Percentiles rank a stretch among this genome's conserved stretches.
Evolutionary conservation across 2,329 filamentous ascomycete species (phyloP).

Genomic region (Sordariomycetes sp.): DNA sequence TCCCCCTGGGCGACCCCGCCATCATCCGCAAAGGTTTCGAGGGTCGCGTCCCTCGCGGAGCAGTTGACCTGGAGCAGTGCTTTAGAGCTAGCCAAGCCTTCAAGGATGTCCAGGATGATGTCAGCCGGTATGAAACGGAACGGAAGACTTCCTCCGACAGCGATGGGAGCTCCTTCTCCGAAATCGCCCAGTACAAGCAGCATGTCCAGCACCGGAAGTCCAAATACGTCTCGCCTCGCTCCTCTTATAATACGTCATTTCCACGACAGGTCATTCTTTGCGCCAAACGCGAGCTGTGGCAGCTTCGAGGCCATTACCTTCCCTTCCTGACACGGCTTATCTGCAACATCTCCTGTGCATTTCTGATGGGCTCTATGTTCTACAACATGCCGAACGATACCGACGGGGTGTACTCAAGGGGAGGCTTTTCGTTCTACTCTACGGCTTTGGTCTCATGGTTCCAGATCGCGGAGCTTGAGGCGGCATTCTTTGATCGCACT

Average conservation of each 20-base stretch:
- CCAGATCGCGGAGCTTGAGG: slow-evolving; percentile 11
- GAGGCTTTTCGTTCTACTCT: slow-evolving; percentile 30
- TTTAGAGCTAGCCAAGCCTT: slow-evolving; percentile 17
- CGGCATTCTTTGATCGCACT: slow-evolving; percentile 2
- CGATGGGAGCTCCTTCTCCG: not conserved
- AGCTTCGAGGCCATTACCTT: slow-evolving; percentile 29
- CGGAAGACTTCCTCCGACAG: slow-evolving; percentile 10
- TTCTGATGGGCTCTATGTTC: slow-evolving; percentile 56
- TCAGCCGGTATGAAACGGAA: slow-evolving; percentile 12
- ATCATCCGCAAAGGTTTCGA: slow-evolving; percentile 18
- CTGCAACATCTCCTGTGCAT: slow-evolving; percentile 10
- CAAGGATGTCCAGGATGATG: slow-evolving; percentile 15
- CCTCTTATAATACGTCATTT: slow-evolving; percentile 10
- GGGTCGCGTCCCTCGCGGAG: slow-evolving; percentile 17
- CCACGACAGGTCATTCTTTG: slow-evolving; percentile 27
- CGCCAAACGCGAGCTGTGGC: slow-evolving; percentile 38
- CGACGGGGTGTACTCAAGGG: slow-evolving; percentile 7
- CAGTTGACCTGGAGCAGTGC: slow-evolving; percentile 20
- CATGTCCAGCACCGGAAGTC: not conserved
- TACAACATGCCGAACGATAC: slow-evolving; percentile 34
- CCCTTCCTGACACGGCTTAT: slow-evolving; percentile 36
- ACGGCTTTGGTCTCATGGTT: slow-evolving; percentile 26
- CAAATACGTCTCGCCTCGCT: slow-evolving; percentile 17
- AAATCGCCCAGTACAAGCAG: not conserved
- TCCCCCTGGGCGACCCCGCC: slow-evolving; percentile 25